Base-by-base conservation (phyloP, 495 filamentous ascomycete species). In the Clavariopsis aquatica region DNA sequence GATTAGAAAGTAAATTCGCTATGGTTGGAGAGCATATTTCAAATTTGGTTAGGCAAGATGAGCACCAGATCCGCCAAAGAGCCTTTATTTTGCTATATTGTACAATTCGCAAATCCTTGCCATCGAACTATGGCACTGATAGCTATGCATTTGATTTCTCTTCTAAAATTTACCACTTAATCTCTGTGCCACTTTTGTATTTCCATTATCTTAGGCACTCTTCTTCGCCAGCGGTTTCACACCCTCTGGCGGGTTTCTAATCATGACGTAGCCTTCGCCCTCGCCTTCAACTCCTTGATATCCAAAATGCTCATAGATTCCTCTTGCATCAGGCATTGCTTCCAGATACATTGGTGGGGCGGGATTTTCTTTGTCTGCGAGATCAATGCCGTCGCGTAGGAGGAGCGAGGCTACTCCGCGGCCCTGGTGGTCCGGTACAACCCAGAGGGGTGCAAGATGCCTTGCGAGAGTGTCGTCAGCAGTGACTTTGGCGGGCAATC, bases 271-370 rank as follows among this genome's bases (percentile, higher is more conserved):
- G 36, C 26, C 57, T 8, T 15, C 51, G 20, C 58, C 58, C 34
- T 49, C 52, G 0, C 57, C 57, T 22, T 67, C 62, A 38, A 67
- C 64, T n/a, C 51, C 64, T 27, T 60, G 17, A 28, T 41, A 67
- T 26, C 64, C 64, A 57, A 67, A 67, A 49, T 52, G 64, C 57
- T 52, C 57, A 54, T 67, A 67, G 7, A 67, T 29, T 6, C 23
- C 19, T 17, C 57, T 49, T 38, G 64, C 64, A 23, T 29, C 36
- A 19, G 19, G 15, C 58, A 67, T 58, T 22, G 64, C 64, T 41
- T 67, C 64, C 5, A 67, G 29, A 24, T 67, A 67, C 64, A 67
- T 65, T 9, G 62, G 53, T 23, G 41, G 53, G 23, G 27, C 20
- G 15, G 57, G 51, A 15, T 47, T 41, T 28, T 61, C 34, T 49